Conservation (phyloP, 2,329 filamentous ascomycete species). For the Periconia digitata region DNA sequence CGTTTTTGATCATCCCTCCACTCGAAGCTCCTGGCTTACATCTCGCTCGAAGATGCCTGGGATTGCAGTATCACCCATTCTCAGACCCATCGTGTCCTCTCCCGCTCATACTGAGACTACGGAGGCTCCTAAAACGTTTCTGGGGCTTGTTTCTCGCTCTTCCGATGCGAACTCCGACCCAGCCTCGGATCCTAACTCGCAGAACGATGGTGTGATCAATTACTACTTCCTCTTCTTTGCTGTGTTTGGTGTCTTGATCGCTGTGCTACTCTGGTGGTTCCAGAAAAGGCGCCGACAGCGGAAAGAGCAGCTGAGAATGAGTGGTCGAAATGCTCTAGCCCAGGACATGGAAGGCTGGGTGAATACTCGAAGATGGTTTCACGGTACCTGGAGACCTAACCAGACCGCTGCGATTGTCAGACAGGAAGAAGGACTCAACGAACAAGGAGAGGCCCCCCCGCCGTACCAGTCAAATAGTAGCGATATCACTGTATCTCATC, state of each 20-base stretch:
- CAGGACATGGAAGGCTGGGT: conserved; percentile 41
- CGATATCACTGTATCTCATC: conserved; percentile 18
- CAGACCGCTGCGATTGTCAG: conserved; percentile 18
- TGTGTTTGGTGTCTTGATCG: conserved; percentile 50
- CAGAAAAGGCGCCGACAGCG: conserved; percentile 46
- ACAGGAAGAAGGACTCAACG: conserved; percentile 61
- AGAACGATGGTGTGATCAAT: conserved; percentile 40
- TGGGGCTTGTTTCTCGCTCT: conserved; percentile 12
- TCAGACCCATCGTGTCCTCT: conserved; percentile 6
- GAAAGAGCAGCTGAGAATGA: conserved; percentile 26
- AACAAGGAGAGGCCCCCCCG: conserved; percentile 66
- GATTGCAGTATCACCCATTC: conserved; percentile 3
- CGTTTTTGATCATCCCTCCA: neutral
- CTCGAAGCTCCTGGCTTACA: neutral
- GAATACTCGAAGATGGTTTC: conserved; percentile 32
- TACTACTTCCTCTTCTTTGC: conserved; percentile 62
- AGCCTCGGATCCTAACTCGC: neutral
- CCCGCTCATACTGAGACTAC: neutral
- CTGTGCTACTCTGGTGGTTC: conserved; percentile 47
- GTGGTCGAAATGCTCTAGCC: conserved; percentile 37
- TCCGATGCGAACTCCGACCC: neutral
- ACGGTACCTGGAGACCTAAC: conserved; percentile 24
- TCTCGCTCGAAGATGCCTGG: neutral
- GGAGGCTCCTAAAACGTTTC: too few relatives aligned
- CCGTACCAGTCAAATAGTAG: conserved; percentile 56